Evolutionary conservation across 2,329 filamentous ascomycete genomes (phyloP), one percentile per base, ranked within the genome.

Genomic region (Pseudopithomyces chartarum): DNA sequence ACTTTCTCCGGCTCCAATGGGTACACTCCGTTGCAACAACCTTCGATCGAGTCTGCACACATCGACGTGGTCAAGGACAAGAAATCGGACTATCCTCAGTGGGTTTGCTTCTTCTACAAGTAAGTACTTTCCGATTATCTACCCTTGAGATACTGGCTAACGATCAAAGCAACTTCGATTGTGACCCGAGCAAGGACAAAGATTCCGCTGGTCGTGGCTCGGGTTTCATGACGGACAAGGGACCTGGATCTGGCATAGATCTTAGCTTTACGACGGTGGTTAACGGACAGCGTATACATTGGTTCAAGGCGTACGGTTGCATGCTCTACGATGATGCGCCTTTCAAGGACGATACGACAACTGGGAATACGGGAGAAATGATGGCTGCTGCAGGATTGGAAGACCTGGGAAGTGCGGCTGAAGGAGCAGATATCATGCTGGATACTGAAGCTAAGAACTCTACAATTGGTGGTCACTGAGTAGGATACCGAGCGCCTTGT

Each of bases 31-130:
- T 20, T 15, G 8, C 34, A 50, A 22, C 13, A 42, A 17, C 36
- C 48, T 42, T 20, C 45, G 3, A 38, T 48, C 19, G 32, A 26
- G 32, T 34, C 19, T 10, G 44, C 29, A n/a, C 47, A 32, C 22
- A 40, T 50, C 20, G 23, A 43, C 23, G 8, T 17, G 10, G 26
- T 38, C 19, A 43, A 20, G 38, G 20, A 40, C 8, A 32, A 51
- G 10, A 10, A 32, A 12, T 33, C 38, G 2, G 48, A 34, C 23
- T 8, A 32, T 33, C 48, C 48, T 3, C 36, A 51, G 12, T 33
- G n/a, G n/a, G 29, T 51, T 26, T 51, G 48, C 22, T 51, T 19
- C n/a, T 51, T 51, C 36, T 51, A 51, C 48, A 51, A 42, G 48
- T 51, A 33, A 42, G 38, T 11, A 42, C n/a, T 45, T 3, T 20